Base-by-base conservation (phyloP, 306 rosid species). In the Canavalia ensiformis region DNA sequence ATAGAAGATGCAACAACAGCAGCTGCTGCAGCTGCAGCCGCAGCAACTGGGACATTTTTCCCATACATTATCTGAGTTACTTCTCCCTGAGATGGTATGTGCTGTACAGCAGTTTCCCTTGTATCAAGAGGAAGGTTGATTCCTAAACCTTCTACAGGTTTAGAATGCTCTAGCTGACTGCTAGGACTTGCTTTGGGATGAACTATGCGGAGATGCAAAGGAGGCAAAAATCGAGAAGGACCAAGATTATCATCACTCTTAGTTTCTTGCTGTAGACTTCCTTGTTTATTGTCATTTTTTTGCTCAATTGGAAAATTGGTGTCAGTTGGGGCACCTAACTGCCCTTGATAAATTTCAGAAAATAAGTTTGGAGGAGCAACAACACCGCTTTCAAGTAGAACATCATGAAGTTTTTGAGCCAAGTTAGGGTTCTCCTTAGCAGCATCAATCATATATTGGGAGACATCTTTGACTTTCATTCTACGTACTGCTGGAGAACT, bases 1-100 rank as follows among this genome's bases (percentile, higher is more conserved):
- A 96, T 88, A 9, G 98, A 89, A 42, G 99, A 93, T 71, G 99
- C 99, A 37, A 95, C 97, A 84, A 93, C 99, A 84, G 98, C 99
- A 28, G 99, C 99, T 0, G 99, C 96, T 0, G 98, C 99, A 0
- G 94, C 99, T 0, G 99, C 99, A 0, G 99, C 98, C 0, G 99
- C 99, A 4, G 99, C 98, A 83, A 93, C 96, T 1, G 99, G 98
- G 25, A 93, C 97, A 56, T 89, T 93, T 82, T 88, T 93, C 75
- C 87, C 91, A 52, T 89, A 91, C 82, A 84, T 95, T 57, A 58
- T 88, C 25, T 88, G 90, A 82, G 84, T 35, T 79, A 82, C 85
- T 77, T 92, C 97, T 9, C 84, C 68, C 37, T 77, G 89, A 49
- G 90, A 81, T 51, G 87, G 46, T 73, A 63, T 55, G 77, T 79